Evolutionary conservation across 495 filamentous ascomycete species (phyloP).

Genomic region (Pseudoneurospora amorphoporcata): DNA sequence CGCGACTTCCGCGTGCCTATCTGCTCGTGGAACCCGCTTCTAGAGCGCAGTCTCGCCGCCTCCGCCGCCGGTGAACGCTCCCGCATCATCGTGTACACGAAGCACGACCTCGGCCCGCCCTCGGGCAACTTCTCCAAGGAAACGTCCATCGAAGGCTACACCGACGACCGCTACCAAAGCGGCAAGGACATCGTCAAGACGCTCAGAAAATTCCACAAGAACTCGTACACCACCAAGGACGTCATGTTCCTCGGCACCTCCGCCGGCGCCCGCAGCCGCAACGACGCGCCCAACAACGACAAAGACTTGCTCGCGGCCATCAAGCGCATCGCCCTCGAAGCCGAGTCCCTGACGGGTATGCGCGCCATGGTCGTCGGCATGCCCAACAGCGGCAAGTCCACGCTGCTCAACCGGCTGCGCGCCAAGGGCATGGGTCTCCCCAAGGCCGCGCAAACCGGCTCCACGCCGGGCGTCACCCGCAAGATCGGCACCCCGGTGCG

Average conservation of each 20-base stretch:
- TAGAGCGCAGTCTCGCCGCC: conserved; percentile 62
- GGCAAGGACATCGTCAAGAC: conserved; percentile 1
- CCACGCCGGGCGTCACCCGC: conserved; percentile 80
- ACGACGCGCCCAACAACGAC: neutral
- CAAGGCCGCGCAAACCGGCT: conserved; percentile 75
- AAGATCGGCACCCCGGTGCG: conserved; percentile 77
- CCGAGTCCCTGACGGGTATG: conserved; percentile 43
- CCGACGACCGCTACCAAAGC: neutral
- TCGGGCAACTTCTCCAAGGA: neutral
- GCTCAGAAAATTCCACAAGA: conserved; percentile 18
- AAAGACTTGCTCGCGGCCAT: conserved; percentile 22
- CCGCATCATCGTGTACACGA: conserved; percentile 84
- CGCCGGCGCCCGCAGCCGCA: conserved; percentile 18
- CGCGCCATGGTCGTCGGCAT: conserved; percentile 86
- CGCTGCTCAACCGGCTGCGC: conserved; percentile 79
- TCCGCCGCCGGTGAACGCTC: conserved; percentile 36
- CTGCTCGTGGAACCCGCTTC: conserved; percentile 81
- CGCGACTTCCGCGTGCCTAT: conserved; percentile 86
- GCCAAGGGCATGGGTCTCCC: conserved; percentile 49
- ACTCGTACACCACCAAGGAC: conserved; percentile 16
- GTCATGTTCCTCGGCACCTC: conserved; percentile 53
- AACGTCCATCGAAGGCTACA: neutral
- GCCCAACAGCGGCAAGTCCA: conserved; percentile 93
- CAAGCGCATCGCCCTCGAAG: conserved; percentile 19
- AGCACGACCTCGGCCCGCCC: conserved; percentile 58